Base-by-base conservation (phyloP, 306 rosid genomes). In the Arachis hypogaea region DNA sequence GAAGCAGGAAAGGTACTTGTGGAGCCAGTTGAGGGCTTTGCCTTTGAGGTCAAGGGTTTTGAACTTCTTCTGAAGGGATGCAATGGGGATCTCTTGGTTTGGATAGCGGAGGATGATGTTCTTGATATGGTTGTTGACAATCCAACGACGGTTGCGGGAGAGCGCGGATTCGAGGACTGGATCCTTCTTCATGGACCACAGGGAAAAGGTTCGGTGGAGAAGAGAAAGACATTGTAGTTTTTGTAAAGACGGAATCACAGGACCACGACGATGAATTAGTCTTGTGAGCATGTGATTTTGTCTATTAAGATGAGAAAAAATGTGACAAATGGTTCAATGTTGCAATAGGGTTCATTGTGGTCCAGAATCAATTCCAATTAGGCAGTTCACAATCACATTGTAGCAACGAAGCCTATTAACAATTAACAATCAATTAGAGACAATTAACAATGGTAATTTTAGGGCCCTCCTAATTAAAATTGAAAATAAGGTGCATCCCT, bases 151-250 rank as follows among this genome's bases (percentile, higher is more conserved):
- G 63, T 91, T 93, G 36, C 90, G 86, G 6, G 98, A 89, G 7
- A 93, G 83, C 22, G 93, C 89, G 1, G 80, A 86, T 79, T 88
- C 96, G n/a, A 93, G 91, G 65, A 86, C 90, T 0, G 94, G 85
- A 30, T 89, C 98, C 83, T 93, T 93, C 84, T 88, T 93, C 97
- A 88, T 88, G 12, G 97, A 87, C 98, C 98, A 88, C 3, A 87
- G 79, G 36, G 91, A 88, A 43, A 85, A 83, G 68, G 77, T 78
- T 59, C 91, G 84, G 9, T 33, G 8, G 7, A 44, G 18, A 5
- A 6, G 28, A 29, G 14, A 5, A 11, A 51, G 3, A 14, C 70
- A 59, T 67, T 59, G n/a, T 45, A 52, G 11, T 65, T 46, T 16
- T 49, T 64, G 45, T 42, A 36, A 7, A 7, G 30, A 14, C 4